Evolutionary conservation across 2,329 filamentous ascomycete genomes (phyloP), one percentile per base, ranked within the genome.

Genomic region (Ophiosphaerella narmari): DNA sequence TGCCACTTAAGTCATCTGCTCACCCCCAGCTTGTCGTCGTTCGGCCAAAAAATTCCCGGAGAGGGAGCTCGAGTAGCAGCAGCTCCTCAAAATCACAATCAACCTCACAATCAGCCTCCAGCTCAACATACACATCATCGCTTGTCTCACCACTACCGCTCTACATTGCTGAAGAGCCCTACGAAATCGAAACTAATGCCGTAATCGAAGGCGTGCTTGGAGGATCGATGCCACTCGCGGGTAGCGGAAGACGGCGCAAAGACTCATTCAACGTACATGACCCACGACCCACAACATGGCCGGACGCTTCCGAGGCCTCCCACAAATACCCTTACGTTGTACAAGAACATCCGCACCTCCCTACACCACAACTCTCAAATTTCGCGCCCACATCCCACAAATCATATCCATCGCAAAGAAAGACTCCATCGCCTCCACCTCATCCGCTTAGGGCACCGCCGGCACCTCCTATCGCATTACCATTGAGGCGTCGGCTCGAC

Each of bases 1-100:
- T 73, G 45, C 57, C 67, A n/a, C 52, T 64, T 18, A 70, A 63
- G 23, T 64, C 55, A 52, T 64, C 68, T 13, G 69, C 53, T 39
- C 65, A 70, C 39, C 67, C 69, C 12, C 71, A 73, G 43, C 65
- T 75, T 9, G 72, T 66, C 37, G 58, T 75, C n/a, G 59, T 75
- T 13, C 55, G 73, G 21, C 71, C 73, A 13, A 67, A 65, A 43
- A 58, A 57, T 24, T 50, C 53, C 4, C 59, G 66, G 36, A 73
- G 68, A 48, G 48, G 52, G 48, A 65, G 52, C 24, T 60, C 57
- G 5, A 62, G 52, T 24, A 63, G 62, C 26, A 29, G 11, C 26
- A 29, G 26, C 11, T 6, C 65, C 59, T 35, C 26, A 2, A 29
- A 29, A 29, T 59, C 65, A 2, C 55, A 48, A 33, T 57, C 63